Evolutionary conservation across 164 flowering plant genomes (phyloP).

Genomic region (Litsea cubeba): DNA sequence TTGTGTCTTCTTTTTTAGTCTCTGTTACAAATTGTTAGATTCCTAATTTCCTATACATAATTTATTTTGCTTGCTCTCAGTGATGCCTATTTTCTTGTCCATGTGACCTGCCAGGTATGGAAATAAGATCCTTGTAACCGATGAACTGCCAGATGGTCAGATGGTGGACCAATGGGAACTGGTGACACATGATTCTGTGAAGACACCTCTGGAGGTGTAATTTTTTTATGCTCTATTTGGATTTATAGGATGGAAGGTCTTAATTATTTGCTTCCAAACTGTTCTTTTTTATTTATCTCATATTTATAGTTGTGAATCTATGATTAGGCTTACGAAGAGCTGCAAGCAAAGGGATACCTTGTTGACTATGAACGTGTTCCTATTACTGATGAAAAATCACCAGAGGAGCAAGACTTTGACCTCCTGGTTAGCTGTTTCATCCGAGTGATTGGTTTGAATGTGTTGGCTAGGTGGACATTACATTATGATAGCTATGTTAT

Average conservation of each 20-base stretch:
- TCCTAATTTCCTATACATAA: too few species aligned
- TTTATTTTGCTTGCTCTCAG: constrained; percentile 3
- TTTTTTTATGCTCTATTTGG: neutral
- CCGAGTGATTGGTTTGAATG: neutral
- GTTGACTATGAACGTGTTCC: constrained; percentile 97
- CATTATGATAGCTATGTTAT: neutral
- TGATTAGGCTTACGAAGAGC: constrained; percentile 70
- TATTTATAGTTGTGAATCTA: neutral
- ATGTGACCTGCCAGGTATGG: constrained; percentile 69
- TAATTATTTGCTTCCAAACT: neutral
- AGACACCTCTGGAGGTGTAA: constrained; percentile 82
- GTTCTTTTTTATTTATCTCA: neutral
- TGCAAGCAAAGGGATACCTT: constrained; percentile 65
- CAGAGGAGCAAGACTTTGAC: constrained; percentile 93
- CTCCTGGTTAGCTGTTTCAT: constrained; percentile 51
- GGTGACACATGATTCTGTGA: constrained; percentile 68
- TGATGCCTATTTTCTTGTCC: constrained; percentile 20
- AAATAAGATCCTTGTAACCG: constrained; percentile 98
- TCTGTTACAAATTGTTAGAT: neutral
- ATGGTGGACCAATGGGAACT: constrained; percentile 99
- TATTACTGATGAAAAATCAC: constrained; percentile 94
- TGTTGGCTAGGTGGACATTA: neutral
- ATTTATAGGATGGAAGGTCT: neutral
- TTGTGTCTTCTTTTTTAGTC: constrained; percentile 4
- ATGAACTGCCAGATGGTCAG: constrained; percentile 96